A percentile compares a stretch with the other conserved stretches of the same genome.
phyloP scores from a whole-genome alignment of 208 protist species.

The Trypanosoma lewisi region DNA sequence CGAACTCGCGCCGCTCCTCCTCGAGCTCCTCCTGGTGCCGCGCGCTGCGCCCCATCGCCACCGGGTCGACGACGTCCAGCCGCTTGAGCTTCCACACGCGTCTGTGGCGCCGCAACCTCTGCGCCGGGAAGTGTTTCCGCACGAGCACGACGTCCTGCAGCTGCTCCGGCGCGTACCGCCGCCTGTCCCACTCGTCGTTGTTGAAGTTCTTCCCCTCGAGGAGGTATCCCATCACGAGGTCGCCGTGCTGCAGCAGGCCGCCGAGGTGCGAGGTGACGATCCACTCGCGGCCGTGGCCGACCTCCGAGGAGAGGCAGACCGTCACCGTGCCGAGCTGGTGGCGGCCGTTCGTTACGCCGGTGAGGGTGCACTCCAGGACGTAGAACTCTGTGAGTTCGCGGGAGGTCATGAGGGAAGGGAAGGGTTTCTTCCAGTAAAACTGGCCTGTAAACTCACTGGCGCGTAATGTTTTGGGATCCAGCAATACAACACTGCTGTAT shows the following conservation, averaged over 20 bases:
- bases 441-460: slow-evolving; percentile 87
- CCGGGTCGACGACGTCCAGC: slow-evolving; percentile 66
- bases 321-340: slow-evolving; percentile 93
- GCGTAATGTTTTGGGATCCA: slow-evolving; percentile 96
- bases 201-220: slow-evolving; percentile 90
- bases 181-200: slow-evolving; percentile 80
- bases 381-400: slow-evolving; percentile 93
- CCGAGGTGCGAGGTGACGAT: slow-evolving; percentile 95
- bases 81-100: slow-evolving; percentile 83
- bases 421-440: slow-evolving; percentile 95
- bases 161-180: slow-evolving; percentile 68
- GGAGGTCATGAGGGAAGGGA: slow-evolving; percentile 77
- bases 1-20: slow-evolving; percentile 59
- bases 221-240: slow-evolving; percentile 94
- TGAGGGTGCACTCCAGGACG: slow-evolving; percentile 92
- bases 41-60: slow-evolving; percentile 17
- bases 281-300: slow-evolving; percentile 93
- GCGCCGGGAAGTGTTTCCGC: slow-evolving; percentile 90
- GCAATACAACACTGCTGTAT: slow-evolving; percentile 93
- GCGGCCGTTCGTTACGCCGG: slow-evolving; percentile 78
- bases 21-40: slow-evolving; percentile 18
- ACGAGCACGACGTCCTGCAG: slow-evolving; percentile 93
- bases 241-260: slow-evolving; percentile 91
- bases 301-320: slow-evolving; percentile 93
- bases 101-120: slow-evolving; percentile 61